Evolutionary conservation across 495 filamentous ascomycete genomes (phyloP).

Genomic region (Podospora fimiseda): DNA sequence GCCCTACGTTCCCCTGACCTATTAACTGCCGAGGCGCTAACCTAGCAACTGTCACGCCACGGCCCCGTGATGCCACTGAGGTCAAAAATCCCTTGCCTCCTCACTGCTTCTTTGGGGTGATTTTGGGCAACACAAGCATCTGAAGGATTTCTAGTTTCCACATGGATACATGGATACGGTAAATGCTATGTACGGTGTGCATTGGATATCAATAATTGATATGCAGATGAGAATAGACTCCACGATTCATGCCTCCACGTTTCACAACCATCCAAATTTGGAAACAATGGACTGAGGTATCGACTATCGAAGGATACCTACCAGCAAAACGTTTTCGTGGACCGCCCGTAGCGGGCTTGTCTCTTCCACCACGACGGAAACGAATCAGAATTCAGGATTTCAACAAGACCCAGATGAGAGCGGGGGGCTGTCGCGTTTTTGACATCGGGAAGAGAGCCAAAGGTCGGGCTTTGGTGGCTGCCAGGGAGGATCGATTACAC

Average conservation of each 20-base stretch:
- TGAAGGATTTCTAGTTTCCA: too few relatives aligned
- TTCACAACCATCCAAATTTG: background rate
- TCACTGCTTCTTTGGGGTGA: conserved; percentile 1
- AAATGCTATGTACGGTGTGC: background rate
- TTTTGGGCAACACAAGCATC: conserved; percentile 3
- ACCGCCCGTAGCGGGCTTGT: background rate
- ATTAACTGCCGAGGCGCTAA: conserved; percentile 2
- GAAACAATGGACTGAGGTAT: too few relatives aligned
- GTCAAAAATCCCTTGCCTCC: background rate
- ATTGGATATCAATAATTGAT: background rate
- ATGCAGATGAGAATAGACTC: background rate
- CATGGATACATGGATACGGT: background rate
- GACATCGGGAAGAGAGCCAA: background rate
- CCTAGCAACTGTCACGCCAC: background rate
- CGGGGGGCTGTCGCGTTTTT: background rate
- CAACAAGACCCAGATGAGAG: background rate
- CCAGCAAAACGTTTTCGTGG: too few relatives aligned
- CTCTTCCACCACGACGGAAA: conserved; percentile 9
- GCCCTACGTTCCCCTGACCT: background rate
- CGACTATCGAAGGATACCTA: too few relatives aligned
- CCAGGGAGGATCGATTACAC: conserved; percentile 1
- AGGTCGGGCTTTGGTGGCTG: background rate
- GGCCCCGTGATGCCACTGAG: conserved; percentile 2
- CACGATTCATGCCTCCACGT: background rate
- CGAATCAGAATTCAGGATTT: background rate